Evolutionary conservation across 192 early-diverging fungal genomes (phyloP).

Genomic region (Coemansia sp.): DNA sequence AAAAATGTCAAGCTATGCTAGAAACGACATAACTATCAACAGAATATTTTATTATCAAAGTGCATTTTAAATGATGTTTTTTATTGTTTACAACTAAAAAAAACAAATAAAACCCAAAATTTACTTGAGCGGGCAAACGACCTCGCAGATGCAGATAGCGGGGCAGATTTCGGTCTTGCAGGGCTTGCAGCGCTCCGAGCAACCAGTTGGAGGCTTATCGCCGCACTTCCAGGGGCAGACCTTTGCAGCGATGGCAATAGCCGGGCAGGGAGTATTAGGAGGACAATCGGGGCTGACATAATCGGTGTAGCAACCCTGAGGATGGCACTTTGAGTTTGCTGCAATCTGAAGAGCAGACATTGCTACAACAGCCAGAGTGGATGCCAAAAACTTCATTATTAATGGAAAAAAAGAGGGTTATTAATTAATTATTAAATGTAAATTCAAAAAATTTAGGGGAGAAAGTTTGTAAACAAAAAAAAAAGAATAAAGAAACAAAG

Average conservation of each 20-base stretch:
- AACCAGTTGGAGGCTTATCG: constrained; percentile 19
- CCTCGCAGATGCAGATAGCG: constrained; percentile 39
- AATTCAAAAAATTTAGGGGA: neutral
- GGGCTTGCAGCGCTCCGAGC: constrained; percentile 40
- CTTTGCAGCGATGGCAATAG: constrained; percentile 15
- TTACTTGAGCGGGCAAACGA: constrained; percentile 33
- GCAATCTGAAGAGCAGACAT: constrained; percentile 13
- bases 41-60: too few species aligned
- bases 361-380: constrained; percentile 5
- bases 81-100: too few species aligned
- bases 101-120: too few species aligned
- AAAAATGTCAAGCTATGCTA: too few species aligned
- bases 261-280: constrained; percentile 20
- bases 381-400: constrained; percentile 14
- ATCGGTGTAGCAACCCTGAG: constrained; percentile 27
- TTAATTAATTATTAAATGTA: neutral
- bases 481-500: neutral
- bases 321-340: constrained; percentile 26
- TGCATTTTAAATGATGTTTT: too few species aligned
- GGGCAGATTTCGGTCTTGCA: constrained; percentile 37
- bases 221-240: constrained; percentile 46
- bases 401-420: neutral
- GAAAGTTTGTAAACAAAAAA: neutral
- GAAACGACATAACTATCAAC: too few species aligned
- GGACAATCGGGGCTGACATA: constrained; percentile 14